Evolutionary conservation across 176 grass and related monocot species (phyloP), one percentile per base, ranked within the genome.

Genomic region (Puya raimondii): DNA sequence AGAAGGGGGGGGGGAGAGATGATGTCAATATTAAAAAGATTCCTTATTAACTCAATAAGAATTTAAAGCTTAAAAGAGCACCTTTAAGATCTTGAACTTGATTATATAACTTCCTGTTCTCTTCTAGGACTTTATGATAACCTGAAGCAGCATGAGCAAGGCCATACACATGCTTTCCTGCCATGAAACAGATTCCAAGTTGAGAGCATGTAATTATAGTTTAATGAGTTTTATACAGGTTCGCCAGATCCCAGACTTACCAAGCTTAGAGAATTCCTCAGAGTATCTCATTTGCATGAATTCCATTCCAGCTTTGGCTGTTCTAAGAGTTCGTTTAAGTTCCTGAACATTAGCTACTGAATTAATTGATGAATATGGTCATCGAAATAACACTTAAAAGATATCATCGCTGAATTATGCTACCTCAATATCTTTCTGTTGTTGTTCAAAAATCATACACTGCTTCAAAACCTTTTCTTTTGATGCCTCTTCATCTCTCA

Each of bases 51-150:
- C 4, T 61, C 17, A 22, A 61, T 61, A 61, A 9, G 16, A 61
- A 61, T 7, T 5, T 20, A 21, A 61, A 22, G 16, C 56, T 61
- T 20, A 21, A 61, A n/a, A 68, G 27, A 63, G 49, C 85, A 99
- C 94, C 94, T 84, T 93, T 99, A 66, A 99, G 90, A 84, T 99
- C 94, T 85, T 99, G 94, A 65, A 99, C 94, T 82, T 86, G 94
- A 76, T 99, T 99, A 71, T 99, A 99, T 69, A 99, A 50, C 77
- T 84, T 99, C 69, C 90, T 85, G 71, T 99, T 99, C 83, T 93
- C 94, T 85, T 93, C 94, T 80, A 99, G 84, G 84, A 99, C 94
- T 84, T 86, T 93, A 64, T 93, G 87, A 78, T 93, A 94, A 67
- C 94, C 85, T 58, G 90, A 88, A 73, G 94, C 87, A 70, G 94